Percentiles rank a stretch among this genome's conserved stretches.
Evolutionary conservation across 1,139 yeast species (phyloP).

Genomic region (Blastobotrys ciferrii): DNA sequence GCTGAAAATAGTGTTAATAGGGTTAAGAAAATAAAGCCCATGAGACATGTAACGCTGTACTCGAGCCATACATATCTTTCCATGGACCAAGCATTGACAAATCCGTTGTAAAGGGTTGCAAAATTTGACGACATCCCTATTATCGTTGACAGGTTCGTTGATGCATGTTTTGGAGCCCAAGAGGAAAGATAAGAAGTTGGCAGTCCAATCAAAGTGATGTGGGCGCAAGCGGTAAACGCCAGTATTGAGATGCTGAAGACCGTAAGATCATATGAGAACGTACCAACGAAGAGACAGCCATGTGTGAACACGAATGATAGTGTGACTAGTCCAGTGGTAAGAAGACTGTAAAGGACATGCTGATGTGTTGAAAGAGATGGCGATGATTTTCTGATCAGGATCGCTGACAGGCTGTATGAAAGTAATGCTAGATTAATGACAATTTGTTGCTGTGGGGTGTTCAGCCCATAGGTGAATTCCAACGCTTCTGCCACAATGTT

Average conservation of each 20-base stretch:
- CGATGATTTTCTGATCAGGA: neutral
- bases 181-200: constrained; percentile 6
- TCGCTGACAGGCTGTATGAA: neutral
- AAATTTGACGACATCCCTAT: constrained; percentile 10
- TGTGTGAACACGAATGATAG: neutral
- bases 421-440: constrained; percentile 8
- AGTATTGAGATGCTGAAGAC: neutral
- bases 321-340: neutral
- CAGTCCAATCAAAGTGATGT: constrained; percentile 2
- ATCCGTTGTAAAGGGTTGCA: constrained; percentile 12
- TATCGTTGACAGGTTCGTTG: neutral
- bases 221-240: neutral
- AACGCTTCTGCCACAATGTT: constrained; percentile 3
- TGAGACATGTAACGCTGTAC: neutral
- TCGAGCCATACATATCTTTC: neutral
- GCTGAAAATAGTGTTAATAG: neutral
- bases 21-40: neutral
- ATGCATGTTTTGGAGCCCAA: constrained; percentile 4
- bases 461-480: constrained; percentile 7
- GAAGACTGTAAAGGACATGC: neutral
- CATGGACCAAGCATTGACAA: constrained; percentile 16
- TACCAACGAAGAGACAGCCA: neutral
- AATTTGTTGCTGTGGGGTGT: constrained; percentile 7
- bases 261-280: neutral
- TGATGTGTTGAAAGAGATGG: constrained; percentile 1